Base-by-base conservation (phyloP, 2,329 filamentous ascomycete genomes). In the Penicillium decumbens region DNA sequence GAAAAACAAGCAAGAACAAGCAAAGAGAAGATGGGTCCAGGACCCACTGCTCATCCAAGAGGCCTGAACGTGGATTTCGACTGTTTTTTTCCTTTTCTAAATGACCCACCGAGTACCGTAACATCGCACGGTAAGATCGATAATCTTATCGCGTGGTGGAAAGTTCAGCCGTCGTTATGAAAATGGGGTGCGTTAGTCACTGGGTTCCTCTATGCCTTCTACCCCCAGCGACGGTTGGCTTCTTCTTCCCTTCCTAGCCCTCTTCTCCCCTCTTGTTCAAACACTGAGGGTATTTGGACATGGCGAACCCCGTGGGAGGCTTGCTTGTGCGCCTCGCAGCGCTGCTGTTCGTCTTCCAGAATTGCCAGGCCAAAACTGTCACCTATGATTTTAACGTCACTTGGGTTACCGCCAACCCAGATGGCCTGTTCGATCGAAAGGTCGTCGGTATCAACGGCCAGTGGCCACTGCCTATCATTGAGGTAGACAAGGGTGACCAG, bases 391-490 rank as follows among this genome's bases (percentile, higher is more conserved):
- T 76, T 60, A 76, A 81, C 55, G 68, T 81, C 55, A 75, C 70
- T 12, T 82, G 80, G 79, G 73, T 79, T 4, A 72, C 65, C 40
- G 76, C 77, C 13, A 80, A 80, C 55, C 80, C 80, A 8, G 79
- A 81, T 65, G 77, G 75, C n/a, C 62, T 75, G 50, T 55, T 62
- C 20, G 72, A 71, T 24, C 72, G 79, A n/a, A 71, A 75, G 18
- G 65, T 85, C 74, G 79, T 89, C 45, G 80, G 84, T 32, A 87
- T 89, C 69, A 89, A 92, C 62, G 82, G 83, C 30, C 75, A 85
- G 63, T 90, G 87, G 68, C 88, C 88, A 0, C 79, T 88, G 0
- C 88, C 88, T 5, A 68, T 87, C 39, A 80, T 93, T 40, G 81
- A 88, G 55, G 81, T 83, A 54, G 88, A 87, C 56, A 82, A 87